These are phyloP conservation scores for Rubia tinctorum DNA, from an alignment of 305 asterid species.

Conservation along the genomic window DNA sequence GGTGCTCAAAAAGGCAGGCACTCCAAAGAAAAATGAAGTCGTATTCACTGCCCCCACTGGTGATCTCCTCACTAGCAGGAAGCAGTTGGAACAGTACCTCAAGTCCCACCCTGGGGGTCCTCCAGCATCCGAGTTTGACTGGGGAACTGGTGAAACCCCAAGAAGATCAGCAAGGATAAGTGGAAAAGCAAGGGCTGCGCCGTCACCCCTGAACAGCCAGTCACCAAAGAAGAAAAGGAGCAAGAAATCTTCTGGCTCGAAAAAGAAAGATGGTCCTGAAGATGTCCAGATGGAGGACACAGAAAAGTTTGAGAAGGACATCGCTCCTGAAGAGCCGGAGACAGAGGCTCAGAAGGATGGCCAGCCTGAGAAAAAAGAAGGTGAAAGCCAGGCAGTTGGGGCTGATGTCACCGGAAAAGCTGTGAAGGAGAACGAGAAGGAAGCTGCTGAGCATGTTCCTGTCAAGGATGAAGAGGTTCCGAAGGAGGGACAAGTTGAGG, in stretches of 20 bases:
- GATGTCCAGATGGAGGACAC: slow-evolving; percentile 31
- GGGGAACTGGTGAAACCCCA: slow-evolving; percentile 54
- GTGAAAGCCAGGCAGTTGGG: slow-evolving; percentile 22
- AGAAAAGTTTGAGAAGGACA: slow-evolving; percentile 27
- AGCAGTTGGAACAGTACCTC: slow-evolving; percentile 44
- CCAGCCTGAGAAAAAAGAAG: not conserved
- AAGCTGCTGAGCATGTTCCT: slow-evolving; percentile 11
- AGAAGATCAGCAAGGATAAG: slow-evolving; percentile 52
- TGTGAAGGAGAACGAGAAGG: slow-evolving; percentile 11
- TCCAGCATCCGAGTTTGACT: slow-evolving; percentile 37
- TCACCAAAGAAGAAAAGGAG: slow-evolving; percentile 33
- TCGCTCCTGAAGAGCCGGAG: slow-evolving; percentile 9
- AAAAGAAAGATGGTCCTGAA: slow-evolving; percentile 27
- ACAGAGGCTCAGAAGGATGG: slow-evolving; percentile 17
- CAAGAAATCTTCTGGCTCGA: slow-evolving; percentile 32
- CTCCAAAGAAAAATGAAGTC: slow-evolving; percentile 38
- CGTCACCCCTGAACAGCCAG: slow-evolving; percentile 28
- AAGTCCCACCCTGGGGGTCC: slow-evolving; percentile 51
- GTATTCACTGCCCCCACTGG: slow-evolving; percentile 52
- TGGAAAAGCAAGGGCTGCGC: slow-evolving; percentile 32
- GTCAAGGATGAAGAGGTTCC: slow-evolving; percentile 5
- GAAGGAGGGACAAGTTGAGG: slow-evolving; percentile 6
- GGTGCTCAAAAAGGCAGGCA: slow-evolving; percentile 32
- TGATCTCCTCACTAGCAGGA: slow-evolving; percentile 40
- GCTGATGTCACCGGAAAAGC: slow-evolving; percentile 7